Percentiles rank a stretch among this genome's conserved stretches.
Conservation (phyloP, 73 alveolate species). For the Paramecium sonneborni region DNA sequence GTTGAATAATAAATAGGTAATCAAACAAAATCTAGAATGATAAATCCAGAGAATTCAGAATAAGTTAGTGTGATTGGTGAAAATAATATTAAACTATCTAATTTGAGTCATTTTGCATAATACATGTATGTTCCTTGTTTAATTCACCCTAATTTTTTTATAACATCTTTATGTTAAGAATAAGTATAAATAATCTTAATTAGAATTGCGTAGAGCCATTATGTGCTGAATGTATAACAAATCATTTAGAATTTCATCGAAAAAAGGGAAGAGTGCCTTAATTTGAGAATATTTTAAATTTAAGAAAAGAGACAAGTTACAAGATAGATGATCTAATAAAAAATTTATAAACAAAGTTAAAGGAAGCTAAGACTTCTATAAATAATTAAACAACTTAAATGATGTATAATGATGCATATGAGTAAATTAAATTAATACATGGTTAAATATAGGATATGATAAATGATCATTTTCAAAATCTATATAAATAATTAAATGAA, state of each 20-base stretch:
- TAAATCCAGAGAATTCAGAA: neutral
- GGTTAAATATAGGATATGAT: neutral
- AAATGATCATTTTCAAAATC: neutral
- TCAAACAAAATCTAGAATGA: neutral
- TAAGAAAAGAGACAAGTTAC: neutral
- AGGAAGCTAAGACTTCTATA: neutral
- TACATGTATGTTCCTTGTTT: neutral
- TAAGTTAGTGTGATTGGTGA: neutral
- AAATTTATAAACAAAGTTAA: neutral
- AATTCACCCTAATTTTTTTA: neutral
- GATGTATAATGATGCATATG: neutral
- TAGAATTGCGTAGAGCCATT: conserved; percentile 43
- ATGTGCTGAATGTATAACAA: conserved; percentile 47
- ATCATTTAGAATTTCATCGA: neutral
- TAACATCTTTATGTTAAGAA: conserved; percentile 10
- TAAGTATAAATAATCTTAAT: neutral
- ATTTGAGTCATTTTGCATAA: neutral
- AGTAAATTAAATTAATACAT: neutral
- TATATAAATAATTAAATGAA: neutral
- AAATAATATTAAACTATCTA: neutral
- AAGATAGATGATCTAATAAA: neutral
- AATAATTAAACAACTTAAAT: neutral
- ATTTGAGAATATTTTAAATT: conserved; percentile 8
- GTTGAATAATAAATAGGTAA: neutral
- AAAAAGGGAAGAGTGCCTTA: neutral